Evolutionary conservation across 1,284 basidiomycete genomes (phyloP).

Genomic region (Heterobasidion occidentale): DNA sequence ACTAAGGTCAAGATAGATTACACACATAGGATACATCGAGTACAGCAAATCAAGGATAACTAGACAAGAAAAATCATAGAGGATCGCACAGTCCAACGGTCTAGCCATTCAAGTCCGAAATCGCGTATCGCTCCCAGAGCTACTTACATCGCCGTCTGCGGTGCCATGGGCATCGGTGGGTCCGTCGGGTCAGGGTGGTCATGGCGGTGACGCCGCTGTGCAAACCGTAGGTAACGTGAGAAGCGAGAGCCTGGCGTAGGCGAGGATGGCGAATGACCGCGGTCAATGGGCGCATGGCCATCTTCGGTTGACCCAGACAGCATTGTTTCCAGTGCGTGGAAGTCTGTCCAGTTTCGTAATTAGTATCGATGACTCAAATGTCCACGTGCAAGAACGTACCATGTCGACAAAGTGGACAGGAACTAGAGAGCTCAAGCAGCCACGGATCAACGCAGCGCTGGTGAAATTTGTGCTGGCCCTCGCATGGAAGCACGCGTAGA

Average conservation of each 20-base stretch:
- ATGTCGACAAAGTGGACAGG: slow-evolving; percentile 87
- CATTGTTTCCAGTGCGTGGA: slow-evolving; percentile 41
- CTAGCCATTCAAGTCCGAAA: too few species aligned
- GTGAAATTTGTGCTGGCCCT: slow-evolving; percentile 85
- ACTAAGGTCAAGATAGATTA: too few species aligned
- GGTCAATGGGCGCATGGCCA: slow-evolving; percentile 16
- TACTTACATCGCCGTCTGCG: background rate
- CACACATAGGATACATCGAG: too few species aligned
- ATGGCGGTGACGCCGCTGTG: slow-evolving; percentile 31
- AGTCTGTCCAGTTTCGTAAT: slow-evolving; percentile 25
- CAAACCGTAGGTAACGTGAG: slow-evolving; percentile 62
- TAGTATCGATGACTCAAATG: too few species aligned
- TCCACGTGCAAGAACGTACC: slow-evolving; percentile 36
- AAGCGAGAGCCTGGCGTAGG: slow-evolving; percentile 33
- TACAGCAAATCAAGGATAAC: too few species aligned
- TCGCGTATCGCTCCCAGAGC: background rate
- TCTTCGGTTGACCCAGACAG: slow-evolving; percentile 26
- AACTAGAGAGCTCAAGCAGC: slow-evolving; percentile 83
- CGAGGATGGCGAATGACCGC: slow-evolving; percentile 13
- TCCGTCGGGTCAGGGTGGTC: slow-evolving; percentile 19
- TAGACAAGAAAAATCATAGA: too few species aligned
- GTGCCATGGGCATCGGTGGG: slow-evolving; percentile 14
- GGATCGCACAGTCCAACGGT: too few species aligned
- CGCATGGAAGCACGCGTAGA: slow-evolving; percentile 81
- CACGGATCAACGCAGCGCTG: slow-evolving; percentile 78